A percentile compares a stretch with the other conserved stretches of the same genome.
Conservation (phyloP, 352 stramenopile species). For the Globisporangium parvum region DNA sequence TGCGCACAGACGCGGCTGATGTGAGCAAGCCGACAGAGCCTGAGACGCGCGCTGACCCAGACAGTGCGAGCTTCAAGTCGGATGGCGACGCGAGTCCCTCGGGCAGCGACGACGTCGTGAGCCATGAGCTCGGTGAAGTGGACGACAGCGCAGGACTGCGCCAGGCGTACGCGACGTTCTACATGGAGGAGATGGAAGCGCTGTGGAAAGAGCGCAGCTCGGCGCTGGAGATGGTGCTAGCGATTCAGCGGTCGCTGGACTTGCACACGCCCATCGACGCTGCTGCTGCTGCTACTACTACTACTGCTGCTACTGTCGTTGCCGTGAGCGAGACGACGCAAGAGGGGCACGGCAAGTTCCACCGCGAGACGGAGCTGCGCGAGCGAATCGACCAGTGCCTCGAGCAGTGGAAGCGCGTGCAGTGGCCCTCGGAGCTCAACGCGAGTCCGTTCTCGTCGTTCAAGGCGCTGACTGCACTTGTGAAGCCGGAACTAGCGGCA, state of each 20-base stretch:
- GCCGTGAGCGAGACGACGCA: constrained; percentile 18
- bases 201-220: constrained; percentile 80
- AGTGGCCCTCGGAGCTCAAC: constrained; percentile 59
- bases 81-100: too few relatives aligned
- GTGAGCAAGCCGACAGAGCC: neutral
- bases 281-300: too few relatives aligned
- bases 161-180: constrained; percentile 69
- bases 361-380: constrained; percentile 41
- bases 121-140: constrained; percentile 8
- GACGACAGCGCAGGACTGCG: constrained; percentile 48
- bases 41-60: neutral
- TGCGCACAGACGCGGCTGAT: neutral
- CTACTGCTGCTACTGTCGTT: neutral
- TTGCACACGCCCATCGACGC: neutral
- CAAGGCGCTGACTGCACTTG: constrained; percentile 5
- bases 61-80: neutral
- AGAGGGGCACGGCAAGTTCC: constrained; percentile 29
- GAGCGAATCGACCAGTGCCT: constrained; percentile 42
- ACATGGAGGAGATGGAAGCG: constrained; percentile 73
- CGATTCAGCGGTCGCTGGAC: constrained; percentile 57
- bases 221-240: constrained; percentile 68
- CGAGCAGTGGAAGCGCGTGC: constrained; percentile 55
- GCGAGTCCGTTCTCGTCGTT: constrained; percentile 33
- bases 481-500: constrained; percentile 29
- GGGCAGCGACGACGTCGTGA: constrained; percentile 1